Evolutionary conservation across 106 monocot genomes (phyloP).

Genomic region (Allium sativum): DNA sequence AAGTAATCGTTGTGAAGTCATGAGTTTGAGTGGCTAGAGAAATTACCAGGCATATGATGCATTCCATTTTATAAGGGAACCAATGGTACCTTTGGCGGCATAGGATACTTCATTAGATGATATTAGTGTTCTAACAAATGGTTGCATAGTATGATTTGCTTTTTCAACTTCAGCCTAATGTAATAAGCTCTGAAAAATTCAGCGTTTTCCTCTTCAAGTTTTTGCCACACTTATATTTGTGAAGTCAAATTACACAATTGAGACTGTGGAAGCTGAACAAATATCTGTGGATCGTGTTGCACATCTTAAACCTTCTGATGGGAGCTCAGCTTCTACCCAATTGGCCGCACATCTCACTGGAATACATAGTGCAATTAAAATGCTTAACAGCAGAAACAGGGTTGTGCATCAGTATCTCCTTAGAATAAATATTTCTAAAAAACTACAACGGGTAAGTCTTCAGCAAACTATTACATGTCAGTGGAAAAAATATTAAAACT

Average conservation of each 20-base stretch:
- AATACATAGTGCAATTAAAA: constrained; percentile 99
- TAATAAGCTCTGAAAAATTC: constrained; percentile 95
- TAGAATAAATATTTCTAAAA: too few species aligned
- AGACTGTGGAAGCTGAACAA: constrained; percentile 97
- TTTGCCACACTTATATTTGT: constrained; percentile 96
- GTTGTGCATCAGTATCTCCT: constrained; percentile 86
- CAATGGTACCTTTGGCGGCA: constrained; percentile 54
- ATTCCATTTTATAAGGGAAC: constrained; percentile 75
- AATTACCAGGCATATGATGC: constrained; percentile 77
- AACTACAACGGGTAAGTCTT: too few species aligned
- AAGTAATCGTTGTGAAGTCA: too few species aligned
- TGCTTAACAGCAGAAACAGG: constrained; percentile 94
- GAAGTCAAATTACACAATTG: too few species aligned
- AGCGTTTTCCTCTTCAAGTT: constrained; percentile 90
- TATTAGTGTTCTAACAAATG: constrained; percentile 81
- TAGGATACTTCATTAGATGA: constrained; percentile 72
- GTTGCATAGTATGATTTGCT: constrained; percentile 85
- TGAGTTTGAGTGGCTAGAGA: constrained; percentile 6
- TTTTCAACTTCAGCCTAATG: constrained; percentile 80
- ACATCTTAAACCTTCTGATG: constrained; percentile 98
- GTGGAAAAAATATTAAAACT: too few species aligned
- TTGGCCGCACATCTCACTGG: constrained; percentile 98
- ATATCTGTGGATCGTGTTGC: constrained; percentile 99
- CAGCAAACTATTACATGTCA: too few species aligned
- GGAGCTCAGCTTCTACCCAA: constrained; percentile 97